A percentile compares a stretch with the other conserved stretches of the same genome.
Conservation (phyloP, 2,329 filamentous ascomycete species). For the Metarhizium humberi region DNA sequence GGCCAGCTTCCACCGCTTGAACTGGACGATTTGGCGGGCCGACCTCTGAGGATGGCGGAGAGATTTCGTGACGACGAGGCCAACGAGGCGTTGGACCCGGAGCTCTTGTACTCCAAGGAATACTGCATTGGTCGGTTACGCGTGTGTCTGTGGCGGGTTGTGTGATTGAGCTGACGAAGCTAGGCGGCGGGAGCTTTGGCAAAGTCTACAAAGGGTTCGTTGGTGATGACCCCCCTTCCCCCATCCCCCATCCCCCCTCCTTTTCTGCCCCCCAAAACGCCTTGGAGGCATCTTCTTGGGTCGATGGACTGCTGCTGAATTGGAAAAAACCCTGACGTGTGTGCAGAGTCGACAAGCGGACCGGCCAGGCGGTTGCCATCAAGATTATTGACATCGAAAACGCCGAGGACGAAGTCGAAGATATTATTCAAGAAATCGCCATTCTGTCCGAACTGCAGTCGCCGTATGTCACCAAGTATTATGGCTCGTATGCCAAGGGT, state of each 20-base stretch:
- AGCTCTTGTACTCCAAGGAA: conserved; percentile 87
- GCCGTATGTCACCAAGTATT: conserved; percentile 94
- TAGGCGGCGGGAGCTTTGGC: conserved; percentile 93
- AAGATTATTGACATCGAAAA: conserved; percentile 99
- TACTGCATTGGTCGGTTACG: conserved; percentile 65
- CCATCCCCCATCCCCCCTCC: neutral
- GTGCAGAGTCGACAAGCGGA: conserved; percentile 80
- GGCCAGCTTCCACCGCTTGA: neutral
- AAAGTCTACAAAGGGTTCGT: conserved; percentile 93
- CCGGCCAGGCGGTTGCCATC: conserved; percentile 89
- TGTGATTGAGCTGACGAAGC: conserved; percentile 15
- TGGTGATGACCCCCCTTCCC: neutral
- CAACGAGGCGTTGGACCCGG: conserved; percentile 62
- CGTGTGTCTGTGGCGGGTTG: conserved; percentile 7
- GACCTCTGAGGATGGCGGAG: conserved; percentile 34
- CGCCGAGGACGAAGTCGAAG: conserved; percentile 97
- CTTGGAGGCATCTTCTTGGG: no score
- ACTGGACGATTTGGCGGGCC: neutral
- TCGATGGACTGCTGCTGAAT: neutral
- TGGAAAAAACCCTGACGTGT: neutral
- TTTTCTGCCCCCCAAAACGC: neutral
- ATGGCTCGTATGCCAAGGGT: conserved; percentile 92
- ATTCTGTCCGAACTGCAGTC: conserved; percentile 95
- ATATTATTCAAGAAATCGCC: conserved; percentile 98
- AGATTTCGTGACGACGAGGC: conserved; percentile 35